Evolutionary conservation across 805 yeast species (phyloP).

Genomic region (Komagataella kurtzmanii): DNA sequence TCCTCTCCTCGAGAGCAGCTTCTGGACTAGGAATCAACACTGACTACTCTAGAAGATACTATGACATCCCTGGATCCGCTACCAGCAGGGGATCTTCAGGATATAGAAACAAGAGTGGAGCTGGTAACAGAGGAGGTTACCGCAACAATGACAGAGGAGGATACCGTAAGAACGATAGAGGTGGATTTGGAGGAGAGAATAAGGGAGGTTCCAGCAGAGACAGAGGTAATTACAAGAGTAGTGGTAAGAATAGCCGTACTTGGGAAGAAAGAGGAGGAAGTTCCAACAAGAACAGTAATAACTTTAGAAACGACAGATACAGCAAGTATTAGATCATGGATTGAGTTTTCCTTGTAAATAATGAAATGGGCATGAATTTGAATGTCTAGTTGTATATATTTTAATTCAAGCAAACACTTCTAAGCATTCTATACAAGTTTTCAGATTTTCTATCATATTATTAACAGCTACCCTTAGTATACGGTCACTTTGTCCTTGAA

Average conservation of each 20-base stretch:
- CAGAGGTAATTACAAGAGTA: not conserved
- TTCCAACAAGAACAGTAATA: not conserved
- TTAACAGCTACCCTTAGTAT: constrained; percentile 77
- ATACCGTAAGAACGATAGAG: not conserved
- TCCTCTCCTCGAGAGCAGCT: constrained; percentile 9
- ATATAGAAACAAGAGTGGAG: not conserved
- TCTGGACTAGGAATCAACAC: constrained; percentile 15
- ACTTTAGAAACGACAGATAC: not conserved
- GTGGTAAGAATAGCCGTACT: not conserved
- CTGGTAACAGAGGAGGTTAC: not conserved
- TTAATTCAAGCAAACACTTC: constrained; percentile 43
- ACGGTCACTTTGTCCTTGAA: constrained; percentile 56
- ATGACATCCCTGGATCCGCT: constrained; percentile 18
- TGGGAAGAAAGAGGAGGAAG: not conserved
- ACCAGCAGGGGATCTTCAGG: not conserved
- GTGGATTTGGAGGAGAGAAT: not conserved
- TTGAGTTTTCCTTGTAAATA: not conserved
- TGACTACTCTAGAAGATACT: constrained; percentile 12
- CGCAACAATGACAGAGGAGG: not conserved
- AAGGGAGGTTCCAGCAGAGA: not conserved
- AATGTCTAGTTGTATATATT: not conserved
- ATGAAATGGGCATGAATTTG: not conserved
- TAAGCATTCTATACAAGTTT: constrained; percentile 67
- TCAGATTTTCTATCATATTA: constrained; percentile 62
- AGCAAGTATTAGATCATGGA: not conserved